Conservation (phyloP, 805 yeast species). For the Candida germanica region DNA sequence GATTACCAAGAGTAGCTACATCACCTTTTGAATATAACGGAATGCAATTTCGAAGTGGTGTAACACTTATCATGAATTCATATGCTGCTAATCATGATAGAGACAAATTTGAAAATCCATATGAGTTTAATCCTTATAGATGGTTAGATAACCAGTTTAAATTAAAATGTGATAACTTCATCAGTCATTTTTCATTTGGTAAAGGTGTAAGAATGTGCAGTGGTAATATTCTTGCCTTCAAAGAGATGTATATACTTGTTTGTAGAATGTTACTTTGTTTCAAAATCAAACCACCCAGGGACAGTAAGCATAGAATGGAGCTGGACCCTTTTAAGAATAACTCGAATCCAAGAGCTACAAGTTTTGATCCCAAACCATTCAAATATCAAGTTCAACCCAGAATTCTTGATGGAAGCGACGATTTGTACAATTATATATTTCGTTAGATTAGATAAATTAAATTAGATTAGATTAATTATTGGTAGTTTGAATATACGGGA, state of each 20-base stretch:
- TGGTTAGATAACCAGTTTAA: constrained; percentile 35
- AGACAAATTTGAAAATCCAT: constrained; percentile 39
- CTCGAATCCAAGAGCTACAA: constrained; percentile 52
- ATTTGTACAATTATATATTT: constrained; percentile 15
- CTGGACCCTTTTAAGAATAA: constrained; percentile 52
- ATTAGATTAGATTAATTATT: too few species aligned
- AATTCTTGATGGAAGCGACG: constrained; percentile 17
- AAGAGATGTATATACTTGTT: constrained; percentile 60
- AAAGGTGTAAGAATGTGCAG: constrained; percentile 72
- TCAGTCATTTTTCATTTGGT: constrained; percentile 57
- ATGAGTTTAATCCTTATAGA: constrained; percentile 50
- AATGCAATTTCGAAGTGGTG: constrained; percentile 49
- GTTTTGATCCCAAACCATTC: constrained; percentile 56
- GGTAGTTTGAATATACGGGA: too few species aligned
- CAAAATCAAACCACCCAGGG: constrained; percentile 42
- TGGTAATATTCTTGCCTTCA: constrained; percentile 61
- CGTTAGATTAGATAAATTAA: neutral
- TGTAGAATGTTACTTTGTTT: constrained; percentile 53
- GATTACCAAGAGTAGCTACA: constrained; percentile 62
- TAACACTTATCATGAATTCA: constrained; percentile 62
- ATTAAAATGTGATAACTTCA: constrained; percentile 13
- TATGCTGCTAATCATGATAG: constrained; percentile 70
- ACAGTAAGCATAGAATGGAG: constrained; percentile 32
- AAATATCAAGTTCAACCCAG: constrained; percentile 24
- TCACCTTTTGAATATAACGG: constrained; percentile 41